Conservation (phyloP, 108 stramenopile genomes). For the Chaetoceros tenuissimus region DNA sequence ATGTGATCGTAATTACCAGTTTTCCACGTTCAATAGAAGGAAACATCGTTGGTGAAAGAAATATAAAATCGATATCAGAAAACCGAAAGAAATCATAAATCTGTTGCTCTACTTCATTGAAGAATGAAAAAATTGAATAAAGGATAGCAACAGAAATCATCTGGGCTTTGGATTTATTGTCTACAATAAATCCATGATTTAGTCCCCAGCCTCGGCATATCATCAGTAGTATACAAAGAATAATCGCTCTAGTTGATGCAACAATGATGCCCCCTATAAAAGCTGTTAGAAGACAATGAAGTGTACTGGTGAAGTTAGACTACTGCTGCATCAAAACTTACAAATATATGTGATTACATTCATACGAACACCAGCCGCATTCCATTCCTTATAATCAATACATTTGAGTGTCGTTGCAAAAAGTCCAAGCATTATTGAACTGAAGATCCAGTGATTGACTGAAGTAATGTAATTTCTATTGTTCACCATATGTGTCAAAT, state of each 20-base stretch:
- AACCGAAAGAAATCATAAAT: too few relatives aligned
- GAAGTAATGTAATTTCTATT: slow-evolving; percentile 57
- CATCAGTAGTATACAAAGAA: slow-evolving; percentile 72
- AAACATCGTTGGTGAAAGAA: too few relatives aligned
- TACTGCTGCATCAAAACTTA: slow-evolving; percentile 23
- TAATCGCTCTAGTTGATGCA: slow-evolving; percentile 65
- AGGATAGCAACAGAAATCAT: slow-evolving; percentile 48
- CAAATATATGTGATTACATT: slow-evolving; percentile 62
- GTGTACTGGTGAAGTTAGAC: too few relatives aligned
- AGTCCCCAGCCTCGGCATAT: slow-evolving; percentile 80
- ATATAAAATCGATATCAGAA: too few relatives aligned
- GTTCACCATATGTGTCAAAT: slow-evolving; percentile 46
- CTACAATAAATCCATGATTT: slow-evolving; percentile 56
- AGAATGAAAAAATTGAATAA: slow-evolving; percentile 46
- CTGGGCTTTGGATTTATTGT: slow-evolving; percentile 49
- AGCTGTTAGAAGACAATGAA: not conserved
- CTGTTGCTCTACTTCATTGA: slow-evolving; percentile 49
- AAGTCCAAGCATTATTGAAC: slow-evolving; percentile 57
- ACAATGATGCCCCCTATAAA: slow-evolving; percentile 53
- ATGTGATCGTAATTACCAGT: slow-evolving; percentile 55
- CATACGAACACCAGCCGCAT: slow-evolving; percentile 63
- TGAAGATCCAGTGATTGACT: slow-evolving; percentile 75
- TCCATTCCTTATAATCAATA: slow-evolving; percentile 77
- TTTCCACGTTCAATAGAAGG: slow-evolving; percentile 52
- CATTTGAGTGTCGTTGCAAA: slow-evolving; percentile 63